These are phyloP conservation scores for Cardamine occulta DNA, from an alignment of 345 rosid species.

Conservation along the genomic window DNA sequence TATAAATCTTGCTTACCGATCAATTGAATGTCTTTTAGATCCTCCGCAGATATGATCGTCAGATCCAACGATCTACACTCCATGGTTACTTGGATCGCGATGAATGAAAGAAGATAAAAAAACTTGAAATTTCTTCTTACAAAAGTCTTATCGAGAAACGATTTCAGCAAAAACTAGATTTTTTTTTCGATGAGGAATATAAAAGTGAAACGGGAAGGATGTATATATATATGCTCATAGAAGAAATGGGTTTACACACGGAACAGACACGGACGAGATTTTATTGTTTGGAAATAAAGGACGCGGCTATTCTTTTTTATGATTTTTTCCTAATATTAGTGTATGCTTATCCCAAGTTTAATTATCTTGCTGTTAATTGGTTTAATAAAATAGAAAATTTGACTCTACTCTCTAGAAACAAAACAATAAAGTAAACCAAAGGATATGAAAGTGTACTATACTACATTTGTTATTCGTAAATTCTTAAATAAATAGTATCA, in stretches of 20 bases:
- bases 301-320: constrained; percentile 3
- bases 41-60: constrained; percentile 55
- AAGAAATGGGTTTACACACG: constrained; percentile 27
- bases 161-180: not conserved
- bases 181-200: not conserved
- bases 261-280: constrained; percentile 23
- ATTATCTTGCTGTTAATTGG: constrained; percentile 17
- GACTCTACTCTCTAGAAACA: constrained; percentile 1
- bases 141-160: not conserved
- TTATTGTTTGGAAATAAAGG: not conserved
- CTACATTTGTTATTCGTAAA: too few relatives aligned
- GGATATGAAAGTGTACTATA: not conserved
- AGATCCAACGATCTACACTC: constrained; percentile 62
- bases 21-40: constrained; percentile 56
- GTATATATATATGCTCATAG: not conserved
- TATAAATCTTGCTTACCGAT: constrained; percentile 69
- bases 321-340: constrained; percentile 12
- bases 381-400: not conserved
- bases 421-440: too few relatives aligned
- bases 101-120: not conserved
- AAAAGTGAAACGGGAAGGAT: not conserved
- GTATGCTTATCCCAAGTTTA: not conserved
- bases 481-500: too few relatives aligned
- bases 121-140: not conserved
- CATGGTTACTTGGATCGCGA: constrained; percentile 42